A percentile compares a stretch with the other conserved stretches of the same genome.
Evolutionary conservation across 768 basidiomycete genomes (phyloP).

Genomic region (Tricholoma bakamatsutake): DNA sequence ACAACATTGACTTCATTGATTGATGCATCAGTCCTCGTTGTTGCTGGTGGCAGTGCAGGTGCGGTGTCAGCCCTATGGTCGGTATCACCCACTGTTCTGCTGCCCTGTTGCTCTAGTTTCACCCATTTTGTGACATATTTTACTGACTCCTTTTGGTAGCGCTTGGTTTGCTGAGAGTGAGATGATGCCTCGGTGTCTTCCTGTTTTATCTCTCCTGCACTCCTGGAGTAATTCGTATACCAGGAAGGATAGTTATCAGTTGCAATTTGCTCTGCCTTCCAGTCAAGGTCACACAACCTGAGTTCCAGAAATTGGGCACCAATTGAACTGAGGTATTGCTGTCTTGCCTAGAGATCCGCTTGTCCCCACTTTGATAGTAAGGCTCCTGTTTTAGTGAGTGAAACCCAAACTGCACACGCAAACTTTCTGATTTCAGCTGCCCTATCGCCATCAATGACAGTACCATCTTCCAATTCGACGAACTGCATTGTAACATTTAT

Average conservation of each 20-base stretch:
- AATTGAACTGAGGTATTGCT: slow-evolving; percentile 11
- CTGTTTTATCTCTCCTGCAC: no score
- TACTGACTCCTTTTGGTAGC: background rate
- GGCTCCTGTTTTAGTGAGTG: background rate
- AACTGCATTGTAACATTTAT: background rate
- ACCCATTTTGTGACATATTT: background rate
- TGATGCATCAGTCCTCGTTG: no score
- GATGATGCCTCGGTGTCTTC: no score
- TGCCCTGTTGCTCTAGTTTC: no score
- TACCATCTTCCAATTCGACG: slow-evolving; percentile 6
- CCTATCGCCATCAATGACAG: background rate
- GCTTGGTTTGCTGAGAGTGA: background rate
- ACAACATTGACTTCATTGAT: no score
- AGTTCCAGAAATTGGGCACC: slow-evolving; percentile 10
- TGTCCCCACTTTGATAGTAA: slow-evolving; percentile 10
- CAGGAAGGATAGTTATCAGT: slow-evolving; percentile 15
- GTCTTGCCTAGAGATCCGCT: background rate
- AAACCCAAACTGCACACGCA: background rate
- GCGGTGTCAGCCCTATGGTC: no score
- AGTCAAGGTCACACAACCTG: slow-evolving; percentile 12
- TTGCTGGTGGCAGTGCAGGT: no score
- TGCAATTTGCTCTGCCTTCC: slow-evolving; percentile 14
- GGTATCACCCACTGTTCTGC: no score
- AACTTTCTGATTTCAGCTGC: background rate
- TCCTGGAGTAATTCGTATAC: slow-evolving; percentile 1